phyloP scores from a whole-genome alignment of 2,329 filamentous ascomycete species.

The Aspergillus pseudoterreus region DNA sequence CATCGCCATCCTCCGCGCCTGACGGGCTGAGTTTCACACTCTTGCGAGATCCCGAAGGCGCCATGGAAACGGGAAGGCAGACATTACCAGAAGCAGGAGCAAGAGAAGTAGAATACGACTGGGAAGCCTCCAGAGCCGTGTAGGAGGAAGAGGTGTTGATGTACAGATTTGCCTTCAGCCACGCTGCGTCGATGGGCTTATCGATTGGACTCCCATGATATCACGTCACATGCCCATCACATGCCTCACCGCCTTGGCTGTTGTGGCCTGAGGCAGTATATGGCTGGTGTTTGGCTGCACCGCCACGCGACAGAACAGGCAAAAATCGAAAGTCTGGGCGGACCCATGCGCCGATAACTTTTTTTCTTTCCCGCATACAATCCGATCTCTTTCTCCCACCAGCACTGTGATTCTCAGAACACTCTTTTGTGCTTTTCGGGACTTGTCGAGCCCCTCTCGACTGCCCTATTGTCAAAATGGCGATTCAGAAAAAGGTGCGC shows the following conservation, averaged over 20 bases:
- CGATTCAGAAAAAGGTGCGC: conserved; percentile 89
- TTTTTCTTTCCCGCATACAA: conserved; percentile 9
- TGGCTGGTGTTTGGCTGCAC: conserved; percentile 9
- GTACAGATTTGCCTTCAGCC: not conserved
- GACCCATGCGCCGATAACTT: conserved; percentile 22
- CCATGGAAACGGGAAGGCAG: conserved; percentile 30
- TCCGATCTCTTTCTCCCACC: conserved; percentile 22
- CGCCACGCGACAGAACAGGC: conserved; percentile 13
- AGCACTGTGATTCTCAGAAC: not conserved
- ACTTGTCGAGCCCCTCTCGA: conserved; percentile 22
- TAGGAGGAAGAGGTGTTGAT: conserved; percentile 1
- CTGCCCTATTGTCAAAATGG: conserved; percentile 58
- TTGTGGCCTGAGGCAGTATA: conserved; percentile 19
- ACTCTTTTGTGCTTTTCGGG: conserved; percentile 14
- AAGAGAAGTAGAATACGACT: conserved; percentile 2
- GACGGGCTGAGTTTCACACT: conserved; percentile 40
- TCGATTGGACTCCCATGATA: conserved; percentile 18
- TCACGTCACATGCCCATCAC: conserved; percentile 31
- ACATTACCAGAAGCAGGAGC: conserved; percentile 30
- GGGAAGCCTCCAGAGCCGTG: conserved; percentile 5
- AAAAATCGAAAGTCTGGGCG: conserved; percentile 13
- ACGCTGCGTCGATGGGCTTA: not conserved
- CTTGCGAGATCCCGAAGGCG: conserved; percentile 42
- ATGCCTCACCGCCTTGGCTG: conserved; percentile 15
- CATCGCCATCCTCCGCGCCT: conserved; percentile 24